These are phyloP conservation scores for Leonotis leonurus DNA, from an alignment of 257 asterid species.

Conservation along the genomic window DNA sequence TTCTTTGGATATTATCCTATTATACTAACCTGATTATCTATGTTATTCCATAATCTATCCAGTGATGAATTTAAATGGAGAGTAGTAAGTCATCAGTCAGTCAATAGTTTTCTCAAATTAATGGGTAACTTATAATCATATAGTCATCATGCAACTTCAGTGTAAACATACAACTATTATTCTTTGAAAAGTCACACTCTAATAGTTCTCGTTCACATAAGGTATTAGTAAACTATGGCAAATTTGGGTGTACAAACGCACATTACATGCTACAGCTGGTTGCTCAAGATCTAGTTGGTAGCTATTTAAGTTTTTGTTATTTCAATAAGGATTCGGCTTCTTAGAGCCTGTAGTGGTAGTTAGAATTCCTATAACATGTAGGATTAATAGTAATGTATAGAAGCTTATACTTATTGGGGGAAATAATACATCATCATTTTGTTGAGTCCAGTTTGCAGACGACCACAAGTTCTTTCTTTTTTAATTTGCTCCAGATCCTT, in stretches of 20 bases:
- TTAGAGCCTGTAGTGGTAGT: too few relatives aligned
- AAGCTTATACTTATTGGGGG: too few relatives aligned
- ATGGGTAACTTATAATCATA: too few relatives aligned
- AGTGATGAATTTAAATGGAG: not conserved
- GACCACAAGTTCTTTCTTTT: too few relatives aligned
- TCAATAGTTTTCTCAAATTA: not conserved
- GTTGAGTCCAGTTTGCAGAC: too few relatives aligned
- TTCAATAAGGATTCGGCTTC: too few relatives aligned
- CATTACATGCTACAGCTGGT: not conserved
- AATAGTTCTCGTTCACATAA: not conserved
- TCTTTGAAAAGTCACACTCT: not conserved
- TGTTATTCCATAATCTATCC: not conserved
- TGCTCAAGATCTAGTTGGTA: too few relatives aligned
- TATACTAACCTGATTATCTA: not conserved
- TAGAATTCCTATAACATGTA: too few relatives aligned
- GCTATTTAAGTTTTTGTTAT: too few relatives aligned
- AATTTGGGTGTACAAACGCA: not conserved
- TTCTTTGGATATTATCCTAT: not conserved
- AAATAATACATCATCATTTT: too few relatives aligned
- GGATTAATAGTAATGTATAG: too few relatives aligned
- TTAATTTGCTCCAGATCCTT: too few relatives aligned
- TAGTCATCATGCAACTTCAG: not conserved
- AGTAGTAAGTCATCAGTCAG: not conserved
- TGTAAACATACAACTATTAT: not conserved
- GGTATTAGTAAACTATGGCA: not conserved